These are phyloP conservation scores for Mucor mucedo DNA, from an alignment of 371 early-diverging fungal species.

Conservation along the genomic window DNA sequence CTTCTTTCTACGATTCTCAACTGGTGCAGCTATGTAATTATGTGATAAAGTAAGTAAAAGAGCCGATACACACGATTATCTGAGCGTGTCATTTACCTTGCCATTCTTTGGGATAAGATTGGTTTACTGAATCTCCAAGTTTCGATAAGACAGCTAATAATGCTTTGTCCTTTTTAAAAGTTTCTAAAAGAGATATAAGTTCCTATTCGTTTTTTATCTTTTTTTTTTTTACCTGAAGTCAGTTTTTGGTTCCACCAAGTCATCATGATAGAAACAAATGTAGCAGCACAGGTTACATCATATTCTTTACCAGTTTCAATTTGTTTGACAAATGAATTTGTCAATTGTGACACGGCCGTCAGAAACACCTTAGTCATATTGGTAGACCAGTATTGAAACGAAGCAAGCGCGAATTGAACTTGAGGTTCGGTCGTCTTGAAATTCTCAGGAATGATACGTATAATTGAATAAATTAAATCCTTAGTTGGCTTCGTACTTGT, in stretches of 20 bases:
- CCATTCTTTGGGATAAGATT: constrained; percentile 36
- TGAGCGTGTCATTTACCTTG: constrained; percentile 18
- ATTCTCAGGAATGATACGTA: constrained; percentile 19
- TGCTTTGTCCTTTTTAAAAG: constrained; percentile 20
- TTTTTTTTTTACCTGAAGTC: constrained; percentile 9
- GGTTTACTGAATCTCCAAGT: constrained; percentile 8
- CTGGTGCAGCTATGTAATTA: neutral
- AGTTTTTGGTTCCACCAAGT: constrained; percentile 23
- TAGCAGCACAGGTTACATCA: neutral
- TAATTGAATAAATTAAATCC: constrained; percentile 18
- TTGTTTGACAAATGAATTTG: constrained; percentile 7
- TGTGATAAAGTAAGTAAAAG: neutral
- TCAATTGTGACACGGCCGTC: constrained; percentile 8
- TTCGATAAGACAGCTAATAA: constrained; percentile 11
- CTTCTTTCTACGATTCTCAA: constrained; percentile 1
- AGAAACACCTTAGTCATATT: neutral
- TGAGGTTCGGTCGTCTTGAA: neutral
- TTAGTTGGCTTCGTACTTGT: constrained; percentile 29
- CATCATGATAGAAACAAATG: constrained; percentile 1
- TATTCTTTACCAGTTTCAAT: constrained; percentile 11
- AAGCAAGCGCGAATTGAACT: constrained; percentile 17
- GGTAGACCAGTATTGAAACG: constrained; percentile 24
- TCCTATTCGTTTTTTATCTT: neutral
- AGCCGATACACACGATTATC: neutral
- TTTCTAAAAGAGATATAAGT: constrained; percentile 17